Evolutionary conservation across 257 asterid genomes (phyloP).

Genomic region (Solanum infundibuliforme): DNA sequence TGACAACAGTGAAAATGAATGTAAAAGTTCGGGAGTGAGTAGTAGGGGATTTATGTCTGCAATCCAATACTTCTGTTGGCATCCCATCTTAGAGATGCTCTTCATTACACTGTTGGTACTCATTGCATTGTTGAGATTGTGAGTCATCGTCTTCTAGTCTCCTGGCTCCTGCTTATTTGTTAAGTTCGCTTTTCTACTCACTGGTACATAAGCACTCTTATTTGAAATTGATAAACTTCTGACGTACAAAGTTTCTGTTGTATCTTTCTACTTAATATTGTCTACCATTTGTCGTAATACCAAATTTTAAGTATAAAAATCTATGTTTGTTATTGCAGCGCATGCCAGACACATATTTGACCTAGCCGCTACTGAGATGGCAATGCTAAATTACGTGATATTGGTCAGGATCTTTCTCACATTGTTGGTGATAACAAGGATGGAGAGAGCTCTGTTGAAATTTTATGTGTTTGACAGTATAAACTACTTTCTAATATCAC

Average conservation of each 20-base stretch:
- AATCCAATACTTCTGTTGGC: too few relatives aligned
- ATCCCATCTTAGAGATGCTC: too few relatives aligned
- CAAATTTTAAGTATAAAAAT: background rate
- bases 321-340: slow-evolving; percentile 1
- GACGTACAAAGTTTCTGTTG: background rate
- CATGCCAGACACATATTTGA: background rate
- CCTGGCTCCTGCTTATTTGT: background rate
- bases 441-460: background rate
- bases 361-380: background rate
- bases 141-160: background rate
- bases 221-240: background rate
- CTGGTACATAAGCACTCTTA: background rate
- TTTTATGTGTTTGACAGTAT: background rate
- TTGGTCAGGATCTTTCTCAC: background rate
- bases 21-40: background rate
- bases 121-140: background rate
- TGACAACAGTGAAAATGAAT: too few relatives aligned
- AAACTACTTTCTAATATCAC: background rate
- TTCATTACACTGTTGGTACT: background rate
- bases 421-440: background rate
- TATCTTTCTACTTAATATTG: background rate
- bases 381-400: background rate
- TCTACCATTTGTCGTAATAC: background rate
- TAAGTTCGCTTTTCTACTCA: too few relatives aligned
- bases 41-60: background rate